Conservation (phyloP, 2,329 filamentous ascomycete species). For the Aspergillus neotritici region DNA sequence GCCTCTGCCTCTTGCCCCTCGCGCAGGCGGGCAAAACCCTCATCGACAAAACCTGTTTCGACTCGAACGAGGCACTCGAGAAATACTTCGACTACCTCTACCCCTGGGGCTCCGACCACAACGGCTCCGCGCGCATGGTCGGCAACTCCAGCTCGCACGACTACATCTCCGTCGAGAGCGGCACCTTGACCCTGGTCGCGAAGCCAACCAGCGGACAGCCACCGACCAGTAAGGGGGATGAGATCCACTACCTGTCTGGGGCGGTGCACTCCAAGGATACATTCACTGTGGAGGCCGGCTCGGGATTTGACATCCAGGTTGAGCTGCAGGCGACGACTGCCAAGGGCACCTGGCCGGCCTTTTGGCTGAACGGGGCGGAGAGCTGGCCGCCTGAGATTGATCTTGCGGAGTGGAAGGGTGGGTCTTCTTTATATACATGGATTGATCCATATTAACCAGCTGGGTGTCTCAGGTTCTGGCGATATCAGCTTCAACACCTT, state of each 20-base stretch:
- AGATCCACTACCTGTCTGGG: slow-evolving; percentile 51
- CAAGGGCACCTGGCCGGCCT: slow-evolving; percentile 53
- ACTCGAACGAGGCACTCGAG: slow-evolving; percentile 26
- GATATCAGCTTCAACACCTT: slow-evolving; percentile 23
- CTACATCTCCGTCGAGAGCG: slow-evolving; percentile 40
- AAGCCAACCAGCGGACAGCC: slow-evolving; percentile 35
- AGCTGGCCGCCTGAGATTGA: slow-evolving; percentile 57
- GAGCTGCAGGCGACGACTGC: slow-evolving; percentile 36
- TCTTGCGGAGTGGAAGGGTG: slow-evolving; percentile 57
- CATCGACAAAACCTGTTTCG: slow-evolving; percentile 25
- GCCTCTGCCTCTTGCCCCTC: slow-evolving; percentile 3
- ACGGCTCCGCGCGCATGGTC: slow-evolving; percentile 53
- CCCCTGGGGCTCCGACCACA: slow-evolving; percentile 55
- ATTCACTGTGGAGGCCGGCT: slow-evolving; percentile 35
- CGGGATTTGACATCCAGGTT: slow-evolving; percentile 37
- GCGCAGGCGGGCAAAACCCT: slow-evolving; percentile 14
- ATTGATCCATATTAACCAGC: neutral
- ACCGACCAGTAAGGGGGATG: slow-evolving; percentile 20
- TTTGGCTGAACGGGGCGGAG: slow-evolving; percentile 53
- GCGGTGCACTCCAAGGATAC: slow-evolving; percentile 40
- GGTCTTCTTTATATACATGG: neutral
- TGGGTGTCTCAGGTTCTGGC: slow-evolving; percentile 23
- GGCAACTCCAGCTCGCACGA: slow-evolving; percentile 26
- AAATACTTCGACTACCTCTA: slow-evolving; percentile 50
- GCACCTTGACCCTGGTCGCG: slow-evolving; percentile 46